Evolutionary conservation across 2,329 filamentous ascomycete species (phyloP).

Genomic region (Tolypocladium guangdongense): DNA sequence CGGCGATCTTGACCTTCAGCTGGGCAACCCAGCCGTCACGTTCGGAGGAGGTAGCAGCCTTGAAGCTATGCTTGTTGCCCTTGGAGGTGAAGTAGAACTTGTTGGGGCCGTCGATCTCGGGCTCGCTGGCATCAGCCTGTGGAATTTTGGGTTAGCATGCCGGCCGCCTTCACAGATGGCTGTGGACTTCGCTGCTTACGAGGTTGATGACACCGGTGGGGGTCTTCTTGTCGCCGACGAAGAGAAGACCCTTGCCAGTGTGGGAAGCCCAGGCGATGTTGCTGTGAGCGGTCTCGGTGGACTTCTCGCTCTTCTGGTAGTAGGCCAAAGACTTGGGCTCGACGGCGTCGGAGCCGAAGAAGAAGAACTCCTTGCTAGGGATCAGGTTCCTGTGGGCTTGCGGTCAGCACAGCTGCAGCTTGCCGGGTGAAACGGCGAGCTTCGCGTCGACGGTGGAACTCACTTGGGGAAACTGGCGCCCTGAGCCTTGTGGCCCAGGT

Average conservation of each 20-base stretch:
- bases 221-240: slow-evolving; percentile 76
- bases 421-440: not conserved
- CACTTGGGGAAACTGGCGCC: slow-evolving; percentile 79
- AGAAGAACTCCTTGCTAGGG: slow-evolving; percentile 90
- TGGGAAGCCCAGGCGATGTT: slow-evolving; percentile 82
- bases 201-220: slow-evolving; percentile 78
- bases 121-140: slow-evolving; percentile 53
- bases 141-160: slow-evolving; percentile 2
- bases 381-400: slow-evolving; percentile 58
- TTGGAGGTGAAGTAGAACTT: slow-evolving; percentile 81
- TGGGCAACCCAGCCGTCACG: slow-evolving; percentile 88
- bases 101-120: slow-evolving; percentile 61
- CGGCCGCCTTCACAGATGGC: not conserved
- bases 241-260: slow-evolving; percentile 91
- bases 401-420: slow-evolving; percentile 8
- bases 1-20: slow-evolving; percentile 69
- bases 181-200: slow-evolving; percentile 40
- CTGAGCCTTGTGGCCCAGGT: slow-evolving; percentile 80
- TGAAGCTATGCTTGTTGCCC: slow-evolving; percentile 89
- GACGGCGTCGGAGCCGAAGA: slow-evolving; percentile 64
- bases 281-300: slow-evolving; percentile 60
- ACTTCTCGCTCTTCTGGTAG: slow-evolving; percentile 86
- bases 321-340: slow-evolving; percentile 61
- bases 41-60: slow-evolving; percentile 62
- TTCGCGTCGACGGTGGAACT: slow-evolving; percentile 23